A percentile compares a stretch with the other conserved stretches of the same genome.
Evolutionary conservation across 2,329 filamentous ascomycete genomes (phyloP).

Genomic region (Bipolaris victoriae): DNA sequence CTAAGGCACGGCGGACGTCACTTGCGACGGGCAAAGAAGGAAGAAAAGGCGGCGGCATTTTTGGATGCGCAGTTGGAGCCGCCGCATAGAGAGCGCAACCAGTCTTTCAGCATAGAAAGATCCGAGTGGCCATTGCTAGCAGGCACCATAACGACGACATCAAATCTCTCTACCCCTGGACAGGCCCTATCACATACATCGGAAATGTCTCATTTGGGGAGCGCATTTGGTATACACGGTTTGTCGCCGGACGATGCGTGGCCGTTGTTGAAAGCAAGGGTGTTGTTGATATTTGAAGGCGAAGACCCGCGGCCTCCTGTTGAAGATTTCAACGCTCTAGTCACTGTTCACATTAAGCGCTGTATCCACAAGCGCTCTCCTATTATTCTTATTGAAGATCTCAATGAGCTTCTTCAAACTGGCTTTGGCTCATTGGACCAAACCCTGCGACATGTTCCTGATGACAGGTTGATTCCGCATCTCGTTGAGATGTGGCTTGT

Average conservation of each 20-base stretch:
- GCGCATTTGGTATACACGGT: slow-evolving; percentile 55
- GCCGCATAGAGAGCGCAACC: slow-evolving; percentile 43
- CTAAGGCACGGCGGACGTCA: slow-evolving; percentile 77
- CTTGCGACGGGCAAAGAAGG: slow-evolving; percentile 73
- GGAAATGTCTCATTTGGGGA: slow-evolving; percentile 54
- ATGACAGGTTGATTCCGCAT: slow-evolving; percentile 87
- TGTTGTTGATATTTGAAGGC: slow-evolving; percentile 80
- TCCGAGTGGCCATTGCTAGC: slow-evolving; percentile 46
- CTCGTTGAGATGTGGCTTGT: slow-evolving; percentile 94
- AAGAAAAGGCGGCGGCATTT: slow-evolving; percentile 56
- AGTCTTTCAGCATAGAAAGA: slow-evolving; percentile 48
- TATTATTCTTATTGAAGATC: slow-evolving; percentile 74
- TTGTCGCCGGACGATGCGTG: slow-evolving; percentile 75
- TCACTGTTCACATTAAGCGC: slow-evolving; percentile 77
- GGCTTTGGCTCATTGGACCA: slow-evolving; percentile 88
- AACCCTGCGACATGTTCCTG: slow-evolving; percentile 76
- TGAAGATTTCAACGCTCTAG: slow-evolving; percentile 81
- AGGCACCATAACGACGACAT: slow-evolving; percentile 32
- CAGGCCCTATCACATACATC: slow-evolving; percentile 42
- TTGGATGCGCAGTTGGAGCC: slow-evolving; percentile 43
- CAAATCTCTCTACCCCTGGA: slow-evolving; percentile 30
- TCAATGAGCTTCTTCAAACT: slow-evolving; percentile 75
- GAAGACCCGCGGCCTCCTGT: slow-evolving; percentile 80
- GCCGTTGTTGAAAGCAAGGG: slow-evolving; percentile 77
- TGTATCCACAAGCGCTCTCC: slow-evolving; percentile 77